Evolutionary conservation across 2,329 filamentous ascomycete species (phyloP), one percentile per base, ranked within the genome.

Genomic region (Microascus cirrosus): DNA sequence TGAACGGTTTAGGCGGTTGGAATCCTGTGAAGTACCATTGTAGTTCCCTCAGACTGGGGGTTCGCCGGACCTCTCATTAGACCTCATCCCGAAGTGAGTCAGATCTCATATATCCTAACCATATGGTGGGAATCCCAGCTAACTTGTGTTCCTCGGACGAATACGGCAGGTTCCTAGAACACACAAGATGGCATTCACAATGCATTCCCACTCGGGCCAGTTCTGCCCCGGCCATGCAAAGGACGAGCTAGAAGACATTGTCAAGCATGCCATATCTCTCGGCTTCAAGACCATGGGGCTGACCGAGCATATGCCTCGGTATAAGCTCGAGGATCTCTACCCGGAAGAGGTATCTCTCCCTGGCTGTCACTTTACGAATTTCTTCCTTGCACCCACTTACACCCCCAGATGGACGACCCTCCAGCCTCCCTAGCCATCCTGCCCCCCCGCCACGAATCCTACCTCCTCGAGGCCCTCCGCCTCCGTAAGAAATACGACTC

Each of bases 201-300:
- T 97, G 77, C 94, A 99, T 73, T 95, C 90, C 68, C 94, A 99
- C 74, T 97, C 94, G 42, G 94, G 94, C 62, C 90, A 99, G 70
- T 99, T 99, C 77, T 99, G 94, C 75, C 86, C 86, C 11, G 84
- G 87, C 64, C 94, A 99, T 75, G 94, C 94, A 55, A 84, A 87
- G 68, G 84, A 95, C 69, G 80, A 84, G 22, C 81, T 99, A 11
- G 93, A 97, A 70, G 85, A 90, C 63, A 83, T 97, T 54, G 77
- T 97, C 64, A 81, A 85, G 67, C 81, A 85, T 13, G 93, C 93
- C 62, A 90, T 97, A 63, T 72, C 78, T 54, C 79, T 87, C 61
- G 86, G 87, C 51, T 94, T 95, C 80, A 83, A 84, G 61, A 87
- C 87, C 22, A 91, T 96, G 68, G 90, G 87, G 24, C 73, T 99